Evolutionary conservation across 2,329 filamentous ascomycete species (phyloP).

Genomic region (Pseudogymnoascus sp.): DNA sequence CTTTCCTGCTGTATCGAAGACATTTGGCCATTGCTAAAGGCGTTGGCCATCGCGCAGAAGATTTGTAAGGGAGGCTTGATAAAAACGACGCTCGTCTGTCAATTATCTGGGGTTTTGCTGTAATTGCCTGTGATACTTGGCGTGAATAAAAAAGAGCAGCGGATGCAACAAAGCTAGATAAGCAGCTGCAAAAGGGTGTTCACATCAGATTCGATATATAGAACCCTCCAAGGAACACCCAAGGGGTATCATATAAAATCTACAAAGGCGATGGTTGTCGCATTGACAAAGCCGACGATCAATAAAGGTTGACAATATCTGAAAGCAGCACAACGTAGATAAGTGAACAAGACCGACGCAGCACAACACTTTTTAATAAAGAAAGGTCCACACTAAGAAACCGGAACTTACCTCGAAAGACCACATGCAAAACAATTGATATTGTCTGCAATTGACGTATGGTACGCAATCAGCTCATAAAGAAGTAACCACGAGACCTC

Average conservation of each 20-base stretch:
- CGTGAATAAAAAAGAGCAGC: neutral
- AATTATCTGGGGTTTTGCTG: neutral
- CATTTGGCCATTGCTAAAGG: neutral
- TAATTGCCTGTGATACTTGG: neutral
- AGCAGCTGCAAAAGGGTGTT: neutral
- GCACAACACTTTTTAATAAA: neutral
- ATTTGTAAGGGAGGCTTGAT: neutral
- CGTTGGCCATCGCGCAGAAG: neutral
- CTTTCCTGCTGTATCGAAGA: neutral
- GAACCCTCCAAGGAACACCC: neutral
- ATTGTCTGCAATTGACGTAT: neutral
- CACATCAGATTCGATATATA: neutral
- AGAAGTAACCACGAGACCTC: neutral
- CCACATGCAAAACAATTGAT: neutral
- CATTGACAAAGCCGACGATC: neutral
- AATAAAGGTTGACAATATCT: neutral
- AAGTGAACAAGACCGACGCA: neutral
- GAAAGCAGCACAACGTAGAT: neutral
- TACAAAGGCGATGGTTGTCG: neutral
- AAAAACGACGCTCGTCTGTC: neutral
- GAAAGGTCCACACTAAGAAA: neutral
- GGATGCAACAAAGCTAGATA: neutral
- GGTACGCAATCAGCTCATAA: neutral
- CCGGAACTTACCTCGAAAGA: neutral
- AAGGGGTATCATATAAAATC: neutral